phyloP scores from a whole-genome alignment of 108 stramenopile species.

The Skeletonema grethae region DNA sequence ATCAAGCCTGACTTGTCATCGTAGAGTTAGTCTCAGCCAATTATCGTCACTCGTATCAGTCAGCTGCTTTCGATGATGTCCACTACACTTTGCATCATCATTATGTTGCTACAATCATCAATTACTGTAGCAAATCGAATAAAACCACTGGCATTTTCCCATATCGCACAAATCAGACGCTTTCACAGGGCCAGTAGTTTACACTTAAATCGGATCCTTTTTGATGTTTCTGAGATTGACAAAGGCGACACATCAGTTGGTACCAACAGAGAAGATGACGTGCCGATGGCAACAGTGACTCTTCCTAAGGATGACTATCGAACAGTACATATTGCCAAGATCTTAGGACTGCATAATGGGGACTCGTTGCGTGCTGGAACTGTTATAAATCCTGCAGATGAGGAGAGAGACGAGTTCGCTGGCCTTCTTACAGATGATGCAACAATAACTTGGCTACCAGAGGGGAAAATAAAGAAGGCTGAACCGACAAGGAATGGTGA shows the following conservation, averaged over 20 bases:
- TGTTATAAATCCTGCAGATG: conserved; percentile 33
- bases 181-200: conserved; percentile 33
- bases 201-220: conserved; percentile 73
- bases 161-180: not conserved
- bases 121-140: not conserved
- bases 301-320: conserved; percentile 78
- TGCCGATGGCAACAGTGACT: conserved; percentile 48
- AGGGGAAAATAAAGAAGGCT: conserved; percentile 80
- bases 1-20: too few species aligned
- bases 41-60: too few species aligned
- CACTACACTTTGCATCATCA: not conserved
- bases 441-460: conserved; percentile 75
- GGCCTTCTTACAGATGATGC: conserved; percentile 76
- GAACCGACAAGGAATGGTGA: conserved; percentile 70
- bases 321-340: conserved; percentile 83
- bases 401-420: conserved; percentile 19
- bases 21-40: too few species aligned
- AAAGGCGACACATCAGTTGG: not conserved
- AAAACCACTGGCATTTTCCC: not conserved
- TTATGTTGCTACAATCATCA: not conserved
- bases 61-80: not conserved
- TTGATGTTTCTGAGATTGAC: conserved; percentile 61
- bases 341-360: conserved; percentile 69
- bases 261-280: conserved; percentile 4
- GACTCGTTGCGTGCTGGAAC: conserved; percentile 76